These are phyloP conservation scores for Athelia psychrophila DNA, from an alignment of 1,284 basidiomycete genomes.

Conservation along the genomic window DNA sequence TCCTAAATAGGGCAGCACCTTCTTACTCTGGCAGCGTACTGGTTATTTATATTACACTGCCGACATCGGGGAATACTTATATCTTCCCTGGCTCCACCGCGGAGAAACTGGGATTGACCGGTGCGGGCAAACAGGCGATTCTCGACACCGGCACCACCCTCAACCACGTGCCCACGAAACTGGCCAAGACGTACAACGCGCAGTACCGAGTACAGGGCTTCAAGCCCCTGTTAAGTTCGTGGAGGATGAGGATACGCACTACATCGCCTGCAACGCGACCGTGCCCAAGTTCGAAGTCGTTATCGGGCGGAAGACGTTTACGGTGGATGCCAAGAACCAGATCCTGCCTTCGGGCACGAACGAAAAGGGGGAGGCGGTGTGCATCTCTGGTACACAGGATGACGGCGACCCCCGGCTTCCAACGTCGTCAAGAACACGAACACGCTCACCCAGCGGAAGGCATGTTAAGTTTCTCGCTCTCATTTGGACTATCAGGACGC, in stretches of 20 bases:
- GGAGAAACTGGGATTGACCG: background rate
- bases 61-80: slow-evolving; percentile 18
- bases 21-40: slow-evolving; percentile 4
- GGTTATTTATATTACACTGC: slow-evolving; percentile 20
- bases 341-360: slow-evolving; percentile 15
- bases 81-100: slow-evolving; percentile 15
- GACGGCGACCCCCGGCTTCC: slow-evolving; percentile 6
- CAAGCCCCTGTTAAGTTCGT: slow-evolving; percentile 15
- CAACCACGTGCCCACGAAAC: slow-evolving; percentile 15
- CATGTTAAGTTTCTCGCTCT: slow-evolving; percentile 4
- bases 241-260: slow-evolving; percentile 13
- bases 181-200: slow-evolving; percentile 19
- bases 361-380: slow-evolving; percentile 7
- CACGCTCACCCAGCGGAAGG: slow-evolving; percentile 8
- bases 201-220: too few relatives aligned
- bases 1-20: slow-evolving; percentile 15
- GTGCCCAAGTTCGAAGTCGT: slow-evolving; percentile 17
- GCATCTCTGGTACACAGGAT: slow-evolving; percentile 5
- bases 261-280: slow-evolving; percentile 17
- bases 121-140: slow-evolving; percentile 8
- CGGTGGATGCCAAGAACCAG: slow-evolving; percentile 16
- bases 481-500: too few relatives aligned
- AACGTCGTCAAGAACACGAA: slow-evolving; percentile 7
- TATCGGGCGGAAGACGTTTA: slow-evolving; percentile 17
- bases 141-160: slow-evolving; percentile 20